Evolutionary conservation across 305 asterid species (phyloP).

Genomic region (Fraxinus greggii): DNA sequence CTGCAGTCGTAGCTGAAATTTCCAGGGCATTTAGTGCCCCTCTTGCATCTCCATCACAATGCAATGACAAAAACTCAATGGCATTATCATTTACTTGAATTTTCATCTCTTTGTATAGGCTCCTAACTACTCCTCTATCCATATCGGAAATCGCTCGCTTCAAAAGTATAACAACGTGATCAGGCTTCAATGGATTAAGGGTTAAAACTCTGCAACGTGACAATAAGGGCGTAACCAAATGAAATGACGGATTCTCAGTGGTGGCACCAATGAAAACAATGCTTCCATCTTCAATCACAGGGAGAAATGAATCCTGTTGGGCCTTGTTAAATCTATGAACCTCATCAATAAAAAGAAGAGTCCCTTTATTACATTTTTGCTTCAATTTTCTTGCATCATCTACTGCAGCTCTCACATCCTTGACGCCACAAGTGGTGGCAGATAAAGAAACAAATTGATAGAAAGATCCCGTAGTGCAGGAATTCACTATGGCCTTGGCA

Average conservation of each 20-base stretch:
- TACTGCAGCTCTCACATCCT: slow-evolving; percentile 80
- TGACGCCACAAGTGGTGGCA: slow-evolving; percentile 84
- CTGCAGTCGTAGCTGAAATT: slow-evolving; percentile 55
- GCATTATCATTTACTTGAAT: slow-evolving; percentile 44
- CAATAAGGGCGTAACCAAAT: slow-evolving; percentile 69
- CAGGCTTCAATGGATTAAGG: slow-evolving; percentile 46
- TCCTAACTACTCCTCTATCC: slow-evolving; percentile 39
- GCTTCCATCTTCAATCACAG: slow-evolving; percentile 82
- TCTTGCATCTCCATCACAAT: slow-evolving; percentile 86
- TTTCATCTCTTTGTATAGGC: background rate
- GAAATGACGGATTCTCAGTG: slow-evolving; percentile 91
- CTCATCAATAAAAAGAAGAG: slow-evolving; percentile 77
- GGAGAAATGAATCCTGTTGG: slow-evolving; percentile 80
- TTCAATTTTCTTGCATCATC: slow-evolving; percentile 60
- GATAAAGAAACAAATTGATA: slow-evolving; percentile 65
- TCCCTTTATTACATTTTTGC: slow-evolving; percentile 33
- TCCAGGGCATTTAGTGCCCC: slow-evolving; percentile 77
- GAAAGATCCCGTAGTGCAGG: slow-evolving; percentile 23
- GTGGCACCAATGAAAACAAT: slow-evolving; percentile 87
- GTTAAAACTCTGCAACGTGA: slow-evolving; percentile 79
- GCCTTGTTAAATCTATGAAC: slow-evolving; percentile 93
- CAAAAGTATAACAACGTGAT: slow-evolving; percentile 36
- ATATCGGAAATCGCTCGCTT: slow-evolving; percentile 47
- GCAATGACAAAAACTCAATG: slow-evolving; percentile 46
- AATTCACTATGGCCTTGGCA: slow-evolving; percentile 62